Percentiles rank a stretch among this genome's conserved stretches.
phyloP scores from a whole-genome alignment of 345 rosid genomes.

The Draba incana region DNA sequence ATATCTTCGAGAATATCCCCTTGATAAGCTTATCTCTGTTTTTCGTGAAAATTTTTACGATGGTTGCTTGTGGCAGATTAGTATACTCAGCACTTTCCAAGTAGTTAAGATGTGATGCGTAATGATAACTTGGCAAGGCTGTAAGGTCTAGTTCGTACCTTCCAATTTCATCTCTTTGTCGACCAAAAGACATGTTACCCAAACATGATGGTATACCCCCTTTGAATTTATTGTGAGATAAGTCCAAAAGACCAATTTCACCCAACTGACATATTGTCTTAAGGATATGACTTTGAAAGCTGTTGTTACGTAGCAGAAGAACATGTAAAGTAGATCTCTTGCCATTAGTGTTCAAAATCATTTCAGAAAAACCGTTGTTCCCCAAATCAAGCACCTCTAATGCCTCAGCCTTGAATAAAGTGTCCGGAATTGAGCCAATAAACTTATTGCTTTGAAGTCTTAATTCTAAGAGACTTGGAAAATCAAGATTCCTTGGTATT shows the following conservation, averaged over 20 bases:
- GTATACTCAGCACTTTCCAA: too few relatives aligned
- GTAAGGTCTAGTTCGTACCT: too few relatives aligned
- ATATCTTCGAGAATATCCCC: constrained; percentile 39
- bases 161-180: background rate
- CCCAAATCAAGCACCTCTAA: constrained; percentile 61
- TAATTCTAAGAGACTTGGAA: constrained; percentile 24
- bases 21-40: constrained; percentile 24
- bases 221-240: constrained; percentile 32
- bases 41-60: constrained; percentile 29
- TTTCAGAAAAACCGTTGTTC: constrained; percentile 53
- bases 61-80: background rate
- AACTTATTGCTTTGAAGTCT: constrained; percentile 41
- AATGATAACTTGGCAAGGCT: too few relatives aligned
- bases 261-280: constrained; percentile 31
- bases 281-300: constrained; percentile 50
- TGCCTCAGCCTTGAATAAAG: constrained; percentile 50
- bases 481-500: constrained; percentile 63
- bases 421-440: constrained; percentile 45
- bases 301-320: constrained; percentile 67
- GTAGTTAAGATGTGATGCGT: too few relatives aligned
- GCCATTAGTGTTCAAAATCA: constrained; percentile 49
- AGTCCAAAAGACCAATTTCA: constrained; percentile 25
- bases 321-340: constrained; percentile 54
- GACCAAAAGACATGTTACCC: constrained; percentile 26
- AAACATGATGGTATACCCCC: constrained; percentile 31